Conservation (phyloP, 371 early-diverging fungal species). For the Thermomucor indicae-seudaticae region DNA sequence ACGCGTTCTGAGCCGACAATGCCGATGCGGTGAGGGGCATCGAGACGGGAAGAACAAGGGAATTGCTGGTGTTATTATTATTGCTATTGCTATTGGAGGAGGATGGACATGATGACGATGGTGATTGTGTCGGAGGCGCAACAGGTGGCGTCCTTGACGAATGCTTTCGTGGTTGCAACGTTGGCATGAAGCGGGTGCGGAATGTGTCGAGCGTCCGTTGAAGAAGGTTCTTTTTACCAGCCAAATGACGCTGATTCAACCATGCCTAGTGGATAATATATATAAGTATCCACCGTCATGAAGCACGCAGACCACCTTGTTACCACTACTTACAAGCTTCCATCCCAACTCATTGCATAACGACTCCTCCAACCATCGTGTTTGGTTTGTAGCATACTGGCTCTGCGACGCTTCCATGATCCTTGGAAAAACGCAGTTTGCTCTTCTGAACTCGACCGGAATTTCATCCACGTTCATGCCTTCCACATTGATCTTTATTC, state of each 20-base stretch:
- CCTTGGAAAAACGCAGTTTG: slow-evolving; percentile 39
- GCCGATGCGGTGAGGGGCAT: slow-evolving; percentile 30
- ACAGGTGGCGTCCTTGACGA: slow-evolving; percentile 22
- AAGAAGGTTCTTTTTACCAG: slow-evolving; percentile 40
- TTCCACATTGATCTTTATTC: slow-evolving; percentile 42
- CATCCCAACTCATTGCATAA: slow-evolving; percentile 47
- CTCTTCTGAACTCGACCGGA: slow-evolving; percentile 28
- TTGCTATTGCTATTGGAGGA: slow-evolving; percentile 1
- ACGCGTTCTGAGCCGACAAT: slow-evolving; percentile 37
- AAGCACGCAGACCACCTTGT: slow-evolving; percentile 1
- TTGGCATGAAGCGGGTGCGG: slow-evolving; percentile 40
- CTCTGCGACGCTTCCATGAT: slow-evolving; percentile 21
- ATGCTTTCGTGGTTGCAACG: slow-evolving; percentile 37
- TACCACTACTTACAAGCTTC: slow-evolving; percentile 35
- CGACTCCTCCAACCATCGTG: slow-evolving; percentile 37
- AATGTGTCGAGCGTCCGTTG: slow-evolving; percentile 47
- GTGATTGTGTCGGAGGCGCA: slow-evolving; percentile 10
- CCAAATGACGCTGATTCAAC: slow-evolving; percentile 42
- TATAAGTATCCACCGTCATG: neutral
- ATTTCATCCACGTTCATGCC: slow-evolving; percentile 38
- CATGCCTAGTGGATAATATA: slow-evolving; percentile 28
- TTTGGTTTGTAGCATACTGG: slow-evolving; percentile 8
- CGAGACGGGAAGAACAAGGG: too few relatives aligned
- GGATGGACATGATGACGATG: neutral
- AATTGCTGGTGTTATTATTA: too few relatives aligned